phyloP scores from a whole-genome alignment of 805 yeast genomes.

The Candida hungchunana region DNA sequence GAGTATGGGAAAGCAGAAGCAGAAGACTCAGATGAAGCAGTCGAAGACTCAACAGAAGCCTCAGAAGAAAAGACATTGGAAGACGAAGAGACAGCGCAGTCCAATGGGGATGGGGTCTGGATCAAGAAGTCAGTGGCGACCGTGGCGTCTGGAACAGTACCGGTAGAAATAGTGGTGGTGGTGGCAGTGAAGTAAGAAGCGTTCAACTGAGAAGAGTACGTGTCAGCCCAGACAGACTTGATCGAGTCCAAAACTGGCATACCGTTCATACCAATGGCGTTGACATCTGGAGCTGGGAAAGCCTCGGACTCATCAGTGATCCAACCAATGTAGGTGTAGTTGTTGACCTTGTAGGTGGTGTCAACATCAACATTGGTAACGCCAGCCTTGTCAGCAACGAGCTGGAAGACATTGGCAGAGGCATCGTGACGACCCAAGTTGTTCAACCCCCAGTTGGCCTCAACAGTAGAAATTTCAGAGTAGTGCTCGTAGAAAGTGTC shows the following conservation, averaged over 20 bases:
- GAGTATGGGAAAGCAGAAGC: slow-evolving; percentile 3
- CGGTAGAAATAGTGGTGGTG: slow-evolving; percentile 30
- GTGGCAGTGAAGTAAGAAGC: slow-evolving; percentile 30
- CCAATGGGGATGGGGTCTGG: slow-evolving; percentile 9
- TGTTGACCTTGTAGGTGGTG: slow-evolving; percentile 32
- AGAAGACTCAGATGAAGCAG: slow-evolving; percentile 1
- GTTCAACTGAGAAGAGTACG: slow-evolving; percentile 24
- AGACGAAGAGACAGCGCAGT: slow-evolving; percentile 9
- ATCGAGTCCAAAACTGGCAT: slow-evolving; percentile 30
- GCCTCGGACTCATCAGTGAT: slow-evolving; percentile 25
- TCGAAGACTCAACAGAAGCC: slow-evolving; percentile 3
- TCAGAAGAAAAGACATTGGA: slow-evolving; percentile 3
- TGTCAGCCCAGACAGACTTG: slow-evolving; percentile 31
- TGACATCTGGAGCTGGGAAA: slow-evolving; percentile 36
- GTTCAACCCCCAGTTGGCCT: slow-evolving; percentile 48
- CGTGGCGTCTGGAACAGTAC: slow-evolving; percentile 15
- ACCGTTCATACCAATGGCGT: slow-evolving; percentile 33
- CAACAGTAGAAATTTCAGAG: slow-evolving; percentile 44
- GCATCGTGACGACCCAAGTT: slow-evolving; percentile 48
- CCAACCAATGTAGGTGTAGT: slow-evolving; percentile 32
- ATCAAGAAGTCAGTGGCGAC: slow-evolving; percentile 12
- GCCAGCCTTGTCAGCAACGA: slow-evolving; percentile 35
- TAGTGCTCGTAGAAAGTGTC: slow-evolving; percentile 48
- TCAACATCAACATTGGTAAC: slow-evolving; percentile 30
- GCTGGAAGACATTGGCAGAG: slow-evolving; percentile 43